phyloP scores from a whole-genome alignment of 2,329 filamentous ascomycete species.

The Neonectria coccinea region DNA sequence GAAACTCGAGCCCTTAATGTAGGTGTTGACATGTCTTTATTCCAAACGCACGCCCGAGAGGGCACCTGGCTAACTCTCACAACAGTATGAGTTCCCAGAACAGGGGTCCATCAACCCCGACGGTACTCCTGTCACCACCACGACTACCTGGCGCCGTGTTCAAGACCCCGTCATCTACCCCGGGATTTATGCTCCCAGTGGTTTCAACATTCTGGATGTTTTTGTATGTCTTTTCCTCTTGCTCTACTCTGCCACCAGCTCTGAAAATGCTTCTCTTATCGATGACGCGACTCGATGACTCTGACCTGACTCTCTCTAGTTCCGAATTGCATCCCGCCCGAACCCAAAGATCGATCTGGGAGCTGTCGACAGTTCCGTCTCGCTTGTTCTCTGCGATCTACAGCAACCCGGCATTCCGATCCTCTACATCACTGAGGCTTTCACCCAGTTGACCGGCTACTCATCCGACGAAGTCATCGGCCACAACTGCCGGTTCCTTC shows the following conservation, averaged over 20 bases:
- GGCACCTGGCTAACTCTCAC: slow-evolving; percentile 21
- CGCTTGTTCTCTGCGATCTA: slow-evolving; percentile 85
- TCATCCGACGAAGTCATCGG: slow-evolving; percentile 78
- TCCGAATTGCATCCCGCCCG: slow-evolving; percentile 75
- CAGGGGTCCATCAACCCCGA: slow-evolving; percentile 38
- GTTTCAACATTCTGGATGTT: slow-evolving; percentile 67
- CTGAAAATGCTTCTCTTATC: neutral
- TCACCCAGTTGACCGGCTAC: slow-evolving; percentile 84
- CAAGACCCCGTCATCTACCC: slow-evolving; percentile 66
- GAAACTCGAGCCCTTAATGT: slow-evolving; percentile 44
- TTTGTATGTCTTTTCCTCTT: slow-evolving; percentile 56
- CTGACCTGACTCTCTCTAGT: slow-evolving; percentile 47
- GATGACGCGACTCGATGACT: neutral
- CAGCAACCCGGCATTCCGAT: slow-evolving; percentile 80
- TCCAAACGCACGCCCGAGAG: neutral
- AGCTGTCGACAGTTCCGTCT: slow-evolving; percentile 84
- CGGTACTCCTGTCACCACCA: slow-evolving; percentile 32
- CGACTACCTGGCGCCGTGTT: slow-evolving; percentile 44
- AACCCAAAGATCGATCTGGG: slow-evolving; percentile 84
- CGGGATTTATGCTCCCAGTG: slow-evolving; percentile 66
- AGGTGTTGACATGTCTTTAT: slow-evolving; percentile 10
- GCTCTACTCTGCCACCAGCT: neutral
- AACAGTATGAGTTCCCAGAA: slow-evolving; percentile 45
- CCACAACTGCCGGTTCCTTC: slow-evolving; percentile 86
- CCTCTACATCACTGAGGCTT: slow-evolving; percentile 86